Conservation (phyloP, 2,329 filamentous ascomycete genomes). For the Pseudocercospora fuligena region DNA sequence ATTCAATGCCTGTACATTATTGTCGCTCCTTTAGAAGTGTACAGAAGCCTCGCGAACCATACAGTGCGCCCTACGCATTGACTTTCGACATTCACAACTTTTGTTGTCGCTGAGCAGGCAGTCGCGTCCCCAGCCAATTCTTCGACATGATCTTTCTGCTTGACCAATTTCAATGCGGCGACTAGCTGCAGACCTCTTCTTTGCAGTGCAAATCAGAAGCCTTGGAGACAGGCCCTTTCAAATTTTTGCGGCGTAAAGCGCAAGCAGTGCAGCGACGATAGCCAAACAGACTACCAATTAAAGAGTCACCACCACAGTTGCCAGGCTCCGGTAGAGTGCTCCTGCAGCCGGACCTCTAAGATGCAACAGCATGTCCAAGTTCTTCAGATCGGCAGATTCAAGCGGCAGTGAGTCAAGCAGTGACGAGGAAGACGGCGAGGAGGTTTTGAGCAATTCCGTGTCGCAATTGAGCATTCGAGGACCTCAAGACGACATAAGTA, state of each 20-base stretch:
- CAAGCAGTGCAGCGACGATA: background rate
- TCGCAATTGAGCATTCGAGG: constrained; percentile 13
- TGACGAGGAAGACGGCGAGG: constrained; percentile 17
- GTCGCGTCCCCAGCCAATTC: background rate
- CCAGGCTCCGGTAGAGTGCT: background rate
- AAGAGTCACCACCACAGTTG: background rate
- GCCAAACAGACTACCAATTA: background rate
- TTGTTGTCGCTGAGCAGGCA: background rate
- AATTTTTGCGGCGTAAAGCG: background rate
- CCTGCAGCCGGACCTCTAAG: background rate
- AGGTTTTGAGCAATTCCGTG: constrained; percentile 18
- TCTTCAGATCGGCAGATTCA: constrained; percentile 26
- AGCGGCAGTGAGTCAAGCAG: constrained; percentile 24
- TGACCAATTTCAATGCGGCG: background rate
- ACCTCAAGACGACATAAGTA: background rate
- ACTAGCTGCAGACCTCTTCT: background rate
- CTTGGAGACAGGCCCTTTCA: background rate
- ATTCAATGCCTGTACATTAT: background rate
- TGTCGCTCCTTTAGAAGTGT: background rate
- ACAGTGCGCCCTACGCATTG: background rate
- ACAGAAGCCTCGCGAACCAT: background rate
- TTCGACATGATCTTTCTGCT: constrained; percentile 1
- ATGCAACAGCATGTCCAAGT: constrained; percentile 19
- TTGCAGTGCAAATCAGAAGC: background rate
- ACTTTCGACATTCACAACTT: background rate